phyloP scores from a whole-genome alignment of 495 filamentous ascomycete species.

The Penicillium subrubescens region DNA sequence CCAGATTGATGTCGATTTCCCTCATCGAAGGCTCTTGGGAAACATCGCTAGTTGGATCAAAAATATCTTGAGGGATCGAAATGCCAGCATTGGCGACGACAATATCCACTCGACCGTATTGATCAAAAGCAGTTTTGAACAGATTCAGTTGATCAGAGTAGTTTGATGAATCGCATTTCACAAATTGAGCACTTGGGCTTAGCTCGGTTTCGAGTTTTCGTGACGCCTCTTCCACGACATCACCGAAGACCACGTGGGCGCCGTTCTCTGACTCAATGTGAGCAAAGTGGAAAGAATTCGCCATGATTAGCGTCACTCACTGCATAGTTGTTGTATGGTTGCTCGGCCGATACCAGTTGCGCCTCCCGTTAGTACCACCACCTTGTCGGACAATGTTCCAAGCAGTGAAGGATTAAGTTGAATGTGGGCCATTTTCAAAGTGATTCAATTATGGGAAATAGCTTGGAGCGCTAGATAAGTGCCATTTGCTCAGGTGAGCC shows the following conservation, averaged over 20 bases:
- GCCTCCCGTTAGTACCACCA: slow-evolving; percentile 41
- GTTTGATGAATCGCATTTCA: slow-evolving; percentile 37
- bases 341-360: slow-evolving; percentile 40
- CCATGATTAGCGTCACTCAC: slow-evolving; percentile 13
- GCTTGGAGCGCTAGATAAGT: not conserved
- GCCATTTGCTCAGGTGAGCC: not conserved
- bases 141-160: slow-evolving; percentile 35
- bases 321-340: slow-evolving; percentile 32
- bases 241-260: slow-evolving; percentile 39
- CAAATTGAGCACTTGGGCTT: slow-evolving; percentile 24
- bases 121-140: slow-evolving; percentile 27
- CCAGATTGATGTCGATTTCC: slow-evolving; percentile 40
- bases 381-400: slow-evolving; percentile 29
- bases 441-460: not conserved
- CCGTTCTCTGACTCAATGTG: slow-evolving; percentile 26
- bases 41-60: slow-evolving; percentile 27
- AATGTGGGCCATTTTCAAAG: slow-evolving; percentile 17
- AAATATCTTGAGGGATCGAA: slow-evolving; percentile 33
- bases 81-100: slow-evolving; percentile 41
- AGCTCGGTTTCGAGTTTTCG: slow-evolving; percentile 25
- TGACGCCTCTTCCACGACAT: slow-evolving; percentile 30
- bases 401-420: slow-evolving; percentile 15
- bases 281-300: not conserved
- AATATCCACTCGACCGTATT: slow-evolving; percentile 32
- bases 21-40: slow-evolving; percentile 29